Evolutionary conservation across 805 yeast species (phyloP).

Genomic region (Candida morakotiae): DNA sequence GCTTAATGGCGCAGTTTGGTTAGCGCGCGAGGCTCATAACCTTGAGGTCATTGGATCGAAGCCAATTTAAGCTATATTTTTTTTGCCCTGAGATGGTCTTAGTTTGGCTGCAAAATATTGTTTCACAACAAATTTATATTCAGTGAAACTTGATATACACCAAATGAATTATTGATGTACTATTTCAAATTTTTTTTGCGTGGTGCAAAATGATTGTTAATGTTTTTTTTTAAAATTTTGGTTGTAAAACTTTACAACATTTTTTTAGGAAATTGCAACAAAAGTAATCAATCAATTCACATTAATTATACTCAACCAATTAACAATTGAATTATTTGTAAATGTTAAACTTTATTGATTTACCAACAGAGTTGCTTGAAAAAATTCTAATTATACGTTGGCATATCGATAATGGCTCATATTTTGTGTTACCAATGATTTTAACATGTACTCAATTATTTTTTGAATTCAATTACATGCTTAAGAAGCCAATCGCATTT

Average conservation of each 20-base stretch:
- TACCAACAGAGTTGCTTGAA: conserved; percentile 1
- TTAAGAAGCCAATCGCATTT: not conserved
- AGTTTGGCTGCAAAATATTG: not conserved
- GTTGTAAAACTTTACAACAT: not conserved
- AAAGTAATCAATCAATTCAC: not conserved
- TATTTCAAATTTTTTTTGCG: too few species aligned
- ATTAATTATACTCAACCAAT: too few species aligned
- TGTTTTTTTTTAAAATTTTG: too few species aligned
- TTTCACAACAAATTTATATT: too few species aligned
- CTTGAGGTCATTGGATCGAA: conserved; percentile 98
- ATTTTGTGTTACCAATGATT: conserved; percentile 4
- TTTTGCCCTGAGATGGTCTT: conserved; percentile 13
- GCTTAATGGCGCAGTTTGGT: conserved; percentile 97
- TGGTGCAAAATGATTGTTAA: too few species aligned
- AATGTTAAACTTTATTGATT: not conserved
- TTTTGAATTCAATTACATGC: not conserved
- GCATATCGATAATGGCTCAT: conserved; percentile 2
- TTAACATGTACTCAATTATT: conserved; percentile 1
- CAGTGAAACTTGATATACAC: too few species aligned
- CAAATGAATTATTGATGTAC: too few species aligned
- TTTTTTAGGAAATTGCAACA: not conserved
- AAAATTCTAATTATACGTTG: conserved; percentile 1
- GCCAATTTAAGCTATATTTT: conserved; percentile 83
- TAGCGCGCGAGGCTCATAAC: conserved; percentile 99
- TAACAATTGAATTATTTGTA: too few species aligned